Conservation (phyloP, 805 yeast genomes). For the Wickerhamiella azyma region DNA sequence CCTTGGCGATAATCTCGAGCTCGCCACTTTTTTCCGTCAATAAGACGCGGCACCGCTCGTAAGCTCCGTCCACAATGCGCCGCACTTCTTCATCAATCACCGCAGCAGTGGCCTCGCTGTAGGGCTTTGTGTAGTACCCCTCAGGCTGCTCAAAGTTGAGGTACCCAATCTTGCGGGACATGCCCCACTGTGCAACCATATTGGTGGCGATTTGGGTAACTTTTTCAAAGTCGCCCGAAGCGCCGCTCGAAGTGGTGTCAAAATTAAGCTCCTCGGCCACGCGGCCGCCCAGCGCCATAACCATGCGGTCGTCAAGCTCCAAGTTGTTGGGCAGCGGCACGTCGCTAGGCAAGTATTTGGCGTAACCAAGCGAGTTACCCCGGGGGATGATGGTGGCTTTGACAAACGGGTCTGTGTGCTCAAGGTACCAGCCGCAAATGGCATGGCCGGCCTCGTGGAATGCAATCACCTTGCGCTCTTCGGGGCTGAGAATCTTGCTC, state of each 20-base stretch:
- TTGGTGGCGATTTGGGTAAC: conserved; percentile 86
- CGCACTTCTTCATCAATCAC: conserved; percentile 73
- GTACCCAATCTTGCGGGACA: conserved; percentile 80
- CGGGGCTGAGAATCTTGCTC: conserved; percentile 65
- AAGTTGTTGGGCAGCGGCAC: conserved; percentile 60
- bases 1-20: conserved; percentile 77
- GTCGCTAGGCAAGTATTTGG: conserved; percentile 93
- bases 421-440: conserved; percentile 90
- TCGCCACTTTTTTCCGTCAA: conserved; percentile 57
- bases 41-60: conserved; percentile 53
- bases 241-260: conserved; percentile 87
- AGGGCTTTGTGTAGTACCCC: conserved; percentile 69
- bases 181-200: conserved; percentile 88
- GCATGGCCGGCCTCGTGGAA: conserved; percentile 99
- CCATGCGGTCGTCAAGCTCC: conserved; percentile 80
- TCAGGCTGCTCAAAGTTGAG: conserved; percentile 58
- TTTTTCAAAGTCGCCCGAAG: conserved; percentile 90
- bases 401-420: conserved; percentile 81
- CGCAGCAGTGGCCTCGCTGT: conserved; percentile 73
- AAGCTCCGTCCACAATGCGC: conserved; percentile 62
- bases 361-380: conserved; percentile 94
- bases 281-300: conserved; percentile 95
- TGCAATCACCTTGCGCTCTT: conserved; percentile 83
- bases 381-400: conserved; percentile 95
- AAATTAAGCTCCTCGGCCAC: conserved; percentile 92